These are phyloP conservation scores for Stygiomarasmius scandens DNA, from an alignment of 1,284 basidiomycete genomes.

Conservation along the genomic window DNA sequence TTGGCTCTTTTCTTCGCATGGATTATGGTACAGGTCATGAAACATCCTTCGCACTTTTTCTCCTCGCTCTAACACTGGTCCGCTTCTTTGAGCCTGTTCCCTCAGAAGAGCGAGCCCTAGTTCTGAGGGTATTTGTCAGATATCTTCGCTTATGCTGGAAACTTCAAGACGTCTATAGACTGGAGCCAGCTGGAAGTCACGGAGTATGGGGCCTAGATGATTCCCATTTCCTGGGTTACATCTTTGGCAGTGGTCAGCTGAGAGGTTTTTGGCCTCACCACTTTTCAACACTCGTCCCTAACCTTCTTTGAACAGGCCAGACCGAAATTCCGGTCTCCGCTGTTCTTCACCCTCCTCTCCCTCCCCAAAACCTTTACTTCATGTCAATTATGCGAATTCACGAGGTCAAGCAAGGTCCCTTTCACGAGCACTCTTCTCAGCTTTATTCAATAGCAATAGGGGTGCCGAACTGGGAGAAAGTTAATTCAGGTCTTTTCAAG, in stretches of 20 bases:
- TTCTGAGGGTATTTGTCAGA: slow-evolving; percentile 68
- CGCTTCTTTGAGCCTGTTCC: slow-evolving; percentile 60
- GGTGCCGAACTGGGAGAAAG: slow-evolving; percentile 88
- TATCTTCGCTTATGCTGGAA: slow-evolving; percentile 86
- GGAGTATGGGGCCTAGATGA: slow-evolving; percentile 99
- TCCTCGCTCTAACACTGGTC: slow-evolving; percentile 68
- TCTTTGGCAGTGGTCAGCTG: slow-evolving; percentile 91
- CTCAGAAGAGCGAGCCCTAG: slow-evolving; percentile 62
- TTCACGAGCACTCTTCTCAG: slow-evolving; percentile 92
- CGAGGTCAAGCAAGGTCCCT: slow-evolving; percentile 83
- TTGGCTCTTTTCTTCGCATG: slow-evolving; percentile 90
- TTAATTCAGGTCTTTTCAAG: slow-evolving; percentile 88
- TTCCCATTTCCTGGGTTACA: slow-evolving; percentile 88
- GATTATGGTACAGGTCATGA: slow-evolving; percentile 99
- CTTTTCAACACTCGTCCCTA: neutral
- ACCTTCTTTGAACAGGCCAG: slow-evolving; percentile 46
- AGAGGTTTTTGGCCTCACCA: slow-evolving; percentile 52
- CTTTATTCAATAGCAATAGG: slow-evolving; percentile 84
- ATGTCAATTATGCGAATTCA: slow-evolving; percentile 81
- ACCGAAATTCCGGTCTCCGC: slow-evolving; percentile 59
- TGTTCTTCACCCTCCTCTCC: slow-evolving; percentile 54
- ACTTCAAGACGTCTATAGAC: slow-evolving; percentile 86
- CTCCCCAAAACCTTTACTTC: slow-evolving; percentile 76
- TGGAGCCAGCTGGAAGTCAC: slow-evolving; percentile 97
- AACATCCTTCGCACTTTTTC: slow-evolving; percentile 81